Percentiles rank a stretch among this genome's conserved stretches.
phyloP scores from a whole-genome alignment of 2,329 filamentous ascomycete species.

The Penicillium sp. region DNA sequence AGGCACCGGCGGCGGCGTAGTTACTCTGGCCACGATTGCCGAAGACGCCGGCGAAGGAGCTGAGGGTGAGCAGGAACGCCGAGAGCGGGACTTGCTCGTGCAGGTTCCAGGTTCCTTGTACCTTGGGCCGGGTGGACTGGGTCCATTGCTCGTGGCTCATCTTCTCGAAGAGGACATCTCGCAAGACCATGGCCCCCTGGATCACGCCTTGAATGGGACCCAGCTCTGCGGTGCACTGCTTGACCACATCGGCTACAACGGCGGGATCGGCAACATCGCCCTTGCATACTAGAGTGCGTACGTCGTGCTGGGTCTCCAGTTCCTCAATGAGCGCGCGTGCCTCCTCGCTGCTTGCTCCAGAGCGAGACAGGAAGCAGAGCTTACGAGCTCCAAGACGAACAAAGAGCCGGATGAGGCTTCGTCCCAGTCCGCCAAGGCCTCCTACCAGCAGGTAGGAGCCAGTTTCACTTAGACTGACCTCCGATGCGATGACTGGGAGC shows the following conservation, averaged over 20 bases:
- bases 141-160: constrained; percentile 34
- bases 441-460: constrained; percentile 17
- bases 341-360: background rate
- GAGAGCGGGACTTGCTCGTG: constrained; percentile 15
- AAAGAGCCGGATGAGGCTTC: constrained; percentile 9
- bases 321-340: constrained; percentile 16
- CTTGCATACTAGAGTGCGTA: constrained; percentile 12
- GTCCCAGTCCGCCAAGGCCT: constrained; percentile 18
- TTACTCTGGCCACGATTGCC: constrained; percentile 32
- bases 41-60: constrained; percentile 35
- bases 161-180: constrained; percentile 26
- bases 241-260: constrained; percentile 9
- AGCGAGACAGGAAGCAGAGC: constrained; percentile 13
- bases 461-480: background rate
- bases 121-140: constrained; percentile 32
- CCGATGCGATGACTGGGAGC: background rate
- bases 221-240: constrained; percentile 16
- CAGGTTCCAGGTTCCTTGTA: constrained; percentile 27
- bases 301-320: too few species aligned
- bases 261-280: constrained; percentile 26
- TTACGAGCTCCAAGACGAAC: constrained; percentile 9
- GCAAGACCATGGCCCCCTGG: constrained; percentile 31
- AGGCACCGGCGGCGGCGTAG: constrained; percentile 41
- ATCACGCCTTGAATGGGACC: constrained; percentile 35
- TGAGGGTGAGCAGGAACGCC: constrained; percentile 44